Evolutionary conservation across 2,329 filamentous ascomycete species (phyloP).

Genomic region (Neophaeococcomyces aloes): DNA sequence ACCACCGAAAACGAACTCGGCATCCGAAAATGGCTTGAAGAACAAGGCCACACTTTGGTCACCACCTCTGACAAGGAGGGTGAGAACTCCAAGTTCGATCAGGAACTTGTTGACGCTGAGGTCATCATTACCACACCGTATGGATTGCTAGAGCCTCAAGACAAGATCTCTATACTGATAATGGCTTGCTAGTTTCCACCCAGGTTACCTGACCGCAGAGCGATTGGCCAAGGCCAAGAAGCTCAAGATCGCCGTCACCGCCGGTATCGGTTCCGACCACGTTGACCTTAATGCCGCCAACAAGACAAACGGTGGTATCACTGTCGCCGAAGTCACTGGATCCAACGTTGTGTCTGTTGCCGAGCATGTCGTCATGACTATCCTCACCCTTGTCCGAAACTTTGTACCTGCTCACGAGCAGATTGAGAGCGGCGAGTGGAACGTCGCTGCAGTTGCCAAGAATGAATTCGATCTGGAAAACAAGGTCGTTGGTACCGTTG

Average conservation of each 20-base stretch:
- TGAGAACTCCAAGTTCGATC: conserved; percentile 83
- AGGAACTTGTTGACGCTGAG: conserved; percentile 92
- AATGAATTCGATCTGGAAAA: conserved; percentile 95
- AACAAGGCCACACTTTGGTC: conserved; percentile 82
- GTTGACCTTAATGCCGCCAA: conserved; percentile 95
- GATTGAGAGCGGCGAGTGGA: conserved; percentile 80
- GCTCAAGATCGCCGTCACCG: conserved; percentile 91
- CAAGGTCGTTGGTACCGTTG: conserved; percentile 97
- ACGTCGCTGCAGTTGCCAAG: conserved; percentile 93
- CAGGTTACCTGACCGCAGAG: conserved; percentile 92
- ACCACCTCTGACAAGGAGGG: conserved; percentile 98
- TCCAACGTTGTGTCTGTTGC: conserved; percentile 98
- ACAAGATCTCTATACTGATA: too few relatives aligned
- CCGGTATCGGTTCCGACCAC: conserved; percentile 96
- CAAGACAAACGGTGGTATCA: conserved; percentile 95
- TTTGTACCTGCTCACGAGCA: conserved; percentile 96
- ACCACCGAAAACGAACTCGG: conserved; percentile 98
- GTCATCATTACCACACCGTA: conserved; percentile 98
- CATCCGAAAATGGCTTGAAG: conserved; percentile 93
- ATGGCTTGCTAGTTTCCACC: too few relatives aligned
- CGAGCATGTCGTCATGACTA: conserved; percentile 99
- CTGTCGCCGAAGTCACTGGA: conserved; percentile 93
- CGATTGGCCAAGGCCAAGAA: conserved; percentile 98
- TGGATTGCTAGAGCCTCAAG: too few relatives aligned
- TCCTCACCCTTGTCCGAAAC: conserved; percentile 91